Conservation (phyloP, 768 basidiomycete species). For the Termitomyces bulborhizus region DNA sequence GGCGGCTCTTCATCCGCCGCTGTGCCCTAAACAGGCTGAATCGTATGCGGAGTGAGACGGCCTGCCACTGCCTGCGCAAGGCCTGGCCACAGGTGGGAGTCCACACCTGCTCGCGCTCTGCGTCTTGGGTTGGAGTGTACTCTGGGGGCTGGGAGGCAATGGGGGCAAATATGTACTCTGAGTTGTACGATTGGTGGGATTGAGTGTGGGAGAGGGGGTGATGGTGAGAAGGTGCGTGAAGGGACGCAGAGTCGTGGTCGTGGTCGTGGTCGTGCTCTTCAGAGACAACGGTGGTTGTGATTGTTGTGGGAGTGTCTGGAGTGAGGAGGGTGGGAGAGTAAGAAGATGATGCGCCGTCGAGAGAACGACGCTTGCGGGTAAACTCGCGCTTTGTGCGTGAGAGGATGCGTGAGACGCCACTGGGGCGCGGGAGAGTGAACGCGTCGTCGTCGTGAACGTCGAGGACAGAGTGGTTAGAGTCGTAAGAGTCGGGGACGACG, state of each 20-base stretch:
- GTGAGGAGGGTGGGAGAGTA: conserved; percentile 7
- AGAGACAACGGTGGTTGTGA: background rate
- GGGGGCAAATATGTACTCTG: background rate
- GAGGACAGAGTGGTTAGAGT: conserved; percentile 20
- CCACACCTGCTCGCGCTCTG: conserved; percentile 17
- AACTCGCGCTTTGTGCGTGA: conserved; percentile 12
- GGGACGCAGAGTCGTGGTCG: background rate
- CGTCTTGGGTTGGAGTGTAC: conserved; percentile 6
- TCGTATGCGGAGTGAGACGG: conserved; percentile 45
- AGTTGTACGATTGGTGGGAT: background rate
- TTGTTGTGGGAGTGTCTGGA: conserved; percentile 2
- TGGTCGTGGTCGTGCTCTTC: background rate
- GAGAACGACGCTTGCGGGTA: conserved; percentile 10
- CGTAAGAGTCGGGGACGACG: conserved; percentile 21
- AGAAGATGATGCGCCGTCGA: conserved; percentile 7
- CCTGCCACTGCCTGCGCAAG: conserved; percentile 56
- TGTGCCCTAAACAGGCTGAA: conserved; percentile 51
- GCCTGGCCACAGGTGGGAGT: conserved; percentile 55
- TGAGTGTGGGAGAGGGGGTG: conserved; percentile 2
- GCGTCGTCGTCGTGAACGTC: conserved; percentile 21
- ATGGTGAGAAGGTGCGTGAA: conserved; percentile 4
- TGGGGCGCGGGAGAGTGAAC: conserved; percentile 15
- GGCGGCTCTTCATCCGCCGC: conserved; percentile 24
- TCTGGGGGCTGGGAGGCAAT: background rate
- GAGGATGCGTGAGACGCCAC: conserved; percentile 18